Conservation (phyloP, 768 basidiomycete species). For the Pholiota molesta region DNA sequence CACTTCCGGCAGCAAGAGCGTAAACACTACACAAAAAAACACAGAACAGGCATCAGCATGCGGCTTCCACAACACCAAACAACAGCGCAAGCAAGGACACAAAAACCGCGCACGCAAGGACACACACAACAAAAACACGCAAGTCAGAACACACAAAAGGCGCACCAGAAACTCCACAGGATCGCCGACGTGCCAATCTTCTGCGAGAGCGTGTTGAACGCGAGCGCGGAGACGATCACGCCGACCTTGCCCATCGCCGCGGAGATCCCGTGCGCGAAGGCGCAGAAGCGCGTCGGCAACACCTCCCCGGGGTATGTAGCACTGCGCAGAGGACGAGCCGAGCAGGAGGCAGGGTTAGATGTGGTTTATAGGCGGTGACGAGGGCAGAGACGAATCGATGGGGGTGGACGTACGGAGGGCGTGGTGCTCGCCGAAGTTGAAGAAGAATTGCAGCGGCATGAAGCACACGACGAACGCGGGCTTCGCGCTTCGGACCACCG, state of each 20-base stretch:
- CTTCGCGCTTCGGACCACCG: no score
- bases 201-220: constrained; percentile 64
- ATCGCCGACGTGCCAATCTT: constrained; percentile 64
- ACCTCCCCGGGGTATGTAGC: constrained; percentile 80
- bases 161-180: constrained; percentile 79
- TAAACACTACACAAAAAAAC: constrained; percentile 23
- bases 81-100: neutral
- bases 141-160: constrained; percentile 59
- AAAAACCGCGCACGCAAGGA: neutral
- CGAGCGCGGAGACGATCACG: constrained; percentile 77
- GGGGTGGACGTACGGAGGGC: constrained; percentile 46
- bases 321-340: no score
- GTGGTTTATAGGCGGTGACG: no score
- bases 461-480: constrained; percentile 73
- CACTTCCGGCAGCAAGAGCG: constrained; percentile 43
- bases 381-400: neutral
- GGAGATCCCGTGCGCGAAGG: constrained; percentile 73
- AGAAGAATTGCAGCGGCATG: constrained; percentile 77
- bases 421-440: constrained; percentile 83
- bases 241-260: constrained; percentile 73
- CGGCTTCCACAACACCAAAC: no score
- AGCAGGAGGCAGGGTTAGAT: no score
- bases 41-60: neutral
- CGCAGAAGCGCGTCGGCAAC: constrained; percentile 77
- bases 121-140: constrained; percentile 32